A percentile compares a stretch with the other conserved stretches of the same genome.
Conservation (phyloP, 805 yeast genomes). For the Cyberlindnera petersonii region DNA sequence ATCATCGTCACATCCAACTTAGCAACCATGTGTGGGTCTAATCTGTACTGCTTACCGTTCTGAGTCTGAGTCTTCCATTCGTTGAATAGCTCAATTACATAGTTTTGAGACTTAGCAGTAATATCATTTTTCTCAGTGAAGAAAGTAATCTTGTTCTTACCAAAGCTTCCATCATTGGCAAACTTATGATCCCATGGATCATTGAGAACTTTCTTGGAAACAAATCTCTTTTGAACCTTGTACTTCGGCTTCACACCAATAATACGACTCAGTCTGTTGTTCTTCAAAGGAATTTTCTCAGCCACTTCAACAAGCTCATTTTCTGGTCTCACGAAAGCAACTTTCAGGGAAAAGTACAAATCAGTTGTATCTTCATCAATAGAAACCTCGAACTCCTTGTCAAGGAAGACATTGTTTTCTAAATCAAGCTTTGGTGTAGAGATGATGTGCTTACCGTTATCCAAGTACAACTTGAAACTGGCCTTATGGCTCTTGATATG, state of each 20-base stretch:
- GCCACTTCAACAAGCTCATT: slow-evolving; percentile 55
- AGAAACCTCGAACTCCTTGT: slow-evolving; percentile 76
- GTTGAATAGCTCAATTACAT: slow-evolving; percentile 62
- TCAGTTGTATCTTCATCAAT: slow-evolving; percentile 54
- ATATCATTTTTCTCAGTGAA: slow-evolving; percentile 52
- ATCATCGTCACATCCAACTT: slow-evolving; percentile 63
- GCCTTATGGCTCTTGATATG: slow-evolving; percentile 41
- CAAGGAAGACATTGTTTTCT: slow-evolving; percentile 35
- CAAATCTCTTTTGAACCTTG: slow-evolving; percentile 39
- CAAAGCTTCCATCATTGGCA: slow-evolving; percentile 89
- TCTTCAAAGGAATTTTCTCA: slow-evolving; percentile 50
- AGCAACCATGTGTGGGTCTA: slow-evolving; percentile 60
- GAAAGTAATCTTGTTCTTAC: slow-evolving; percentile 66
- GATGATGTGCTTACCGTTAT: slow-evolving; percentile 79
- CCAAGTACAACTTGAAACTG: slow-evolving; percentile 45
- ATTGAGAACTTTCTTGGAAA: slow-evolving; percentile 41
- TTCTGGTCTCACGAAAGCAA: slow-evolving; percentile 45
- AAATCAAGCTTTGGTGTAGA: slow-evolving; percentile 50
- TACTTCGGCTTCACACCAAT: slow-evolving; percentile 39
- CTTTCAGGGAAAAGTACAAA: slow-evolving; percentile 68
- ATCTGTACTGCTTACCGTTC: slow-evolving; percentile 28
- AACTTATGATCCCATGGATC: slow-evolving; percentile 63
- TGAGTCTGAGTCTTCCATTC: slow-evolving; percentile 66
- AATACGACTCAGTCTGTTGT: slow-evolving; percentile 42
- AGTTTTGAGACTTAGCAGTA: slow-evolving; percentile 47